A percentile compares a stretch with the other conserved stretches of the same genome.
These are phyloP conservation scores for Ceratocystis lukuohia DNA, from an alignment of 2,329 filamentous ascomycete species.

Conservation along the genomic window DNA sequence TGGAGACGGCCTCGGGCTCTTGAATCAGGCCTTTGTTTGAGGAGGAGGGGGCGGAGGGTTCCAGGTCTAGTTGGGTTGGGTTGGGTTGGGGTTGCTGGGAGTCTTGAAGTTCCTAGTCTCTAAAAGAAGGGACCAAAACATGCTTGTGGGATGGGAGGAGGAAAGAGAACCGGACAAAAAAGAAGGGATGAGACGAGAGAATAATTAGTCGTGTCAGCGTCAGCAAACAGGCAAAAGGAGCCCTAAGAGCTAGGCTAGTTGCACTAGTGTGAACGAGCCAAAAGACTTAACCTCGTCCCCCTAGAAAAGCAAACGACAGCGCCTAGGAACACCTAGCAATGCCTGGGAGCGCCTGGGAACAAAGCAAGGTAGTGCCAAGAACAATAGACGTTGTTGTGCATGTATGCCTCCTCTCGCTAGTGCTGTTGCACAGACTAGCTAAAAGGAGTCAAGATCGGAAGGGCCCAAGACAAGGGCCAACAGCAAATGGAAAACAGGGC, in stretches of 20 bases:
- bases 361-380: conserved; percentile 1
- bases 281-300: too few species aligned
- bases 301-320: not conserved
- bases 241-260: not conserved
- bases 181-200: not conserved
- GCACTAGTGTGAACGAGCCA: not conserved
- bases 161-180: not conserved
- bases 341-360: not conserved
- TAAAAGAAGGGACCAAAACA: too few species aligned
- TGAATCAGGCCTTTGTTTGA: not conserved
- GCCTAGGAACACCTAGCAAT: not conserved
- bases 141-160: too few species aligned
- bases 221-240: not conserved
- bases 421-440: conserved; percentile 9
- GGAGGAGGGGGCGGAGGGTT: not conserved
- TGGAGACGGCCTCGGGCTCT: not conserved
- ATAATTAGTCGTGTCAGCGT: not conserved
- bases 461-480: not conserved
- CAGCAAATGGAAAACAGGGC: conserved; percentile 1
- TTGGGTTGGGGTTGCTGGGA: not conserved
- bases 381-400: conserved; percentile 8
- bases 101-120: too few species aligned
- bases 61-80: not conserved
- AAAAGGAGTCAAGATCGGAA: conserved; percentile 7
- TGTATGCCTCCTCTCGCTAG: conserved; percentile 1